Evolutionary conservation across 2,329 filamentous ascomycete genomes (phyloP).

Genomic region (Nigrospora sphaerica): DNA sequence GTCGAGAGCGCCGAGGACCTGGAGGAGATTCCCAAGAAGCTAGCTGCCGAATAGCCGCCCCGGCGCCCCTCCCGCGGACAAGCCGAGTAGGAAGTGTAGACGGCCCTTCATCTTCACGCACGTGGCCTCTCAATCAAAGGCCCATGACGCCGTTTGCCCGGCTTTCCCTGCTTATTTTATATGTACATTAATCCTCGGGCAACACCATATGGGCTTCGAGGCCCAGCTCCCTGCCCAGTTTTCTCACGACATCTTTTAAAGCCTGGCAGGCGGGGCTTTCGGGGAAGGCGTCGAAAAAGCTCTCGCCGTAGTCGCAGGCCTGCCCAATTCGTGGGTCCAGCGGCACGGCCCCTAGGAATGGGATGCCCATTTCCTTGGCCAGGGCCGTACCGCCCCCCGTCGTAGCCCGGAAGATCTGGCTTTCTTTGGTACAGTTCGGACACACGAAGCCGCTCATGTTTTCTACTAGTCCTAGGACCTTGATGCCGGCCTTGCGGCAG

Average conservation of each 20-base stretch:
- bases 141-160: too few species aligned
- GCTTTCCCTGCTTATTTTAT: too few species aligned
- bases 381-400: conserved; percentile 79
- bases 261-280: conserved; percentile 86
- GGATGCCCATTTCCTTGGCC: conserved; percentile 79
- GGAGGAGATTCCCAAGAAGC: conserved; percentile 67
- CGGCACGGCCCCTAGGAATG: conserved; percentile 84
- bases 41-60: conserved; percentile 26
- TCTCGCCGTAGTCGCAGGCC: conserved; percentile 96
- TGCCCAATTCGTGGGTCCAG: conserved; percentile 91
- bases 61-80: background rate
- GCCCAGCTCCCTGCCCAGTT: conserved; percentile 60
- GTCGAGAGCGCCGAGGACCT: conserved; percentile 75
- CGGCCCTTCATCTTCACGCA: background rate
- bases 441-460: conserved; percentile 99
- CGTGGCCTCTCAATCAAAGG: background rate
- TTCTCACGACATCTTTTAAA: conserved; percentile 71
- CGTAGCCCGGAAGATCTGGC: conserved; percentile 82
- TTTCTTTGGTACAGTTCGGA: conserved; percentile 76
- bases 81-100: too few species aligned
- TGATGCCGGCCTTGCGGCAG: conserved; percentile 88
- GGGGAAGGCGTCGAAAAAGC: conserved; percentile 88
- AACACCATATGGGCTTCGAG: conserved; percentile 49
- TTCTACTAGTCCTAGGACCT: conserved; percentile 82
- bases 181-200: conserved; percentile 26